These are phyloP conservation scores for Antitrichia curtipendula DNA, from an alignment of 225 moss, liverwort and hornwort genomes.

Conservation along the genomic window DNA sequence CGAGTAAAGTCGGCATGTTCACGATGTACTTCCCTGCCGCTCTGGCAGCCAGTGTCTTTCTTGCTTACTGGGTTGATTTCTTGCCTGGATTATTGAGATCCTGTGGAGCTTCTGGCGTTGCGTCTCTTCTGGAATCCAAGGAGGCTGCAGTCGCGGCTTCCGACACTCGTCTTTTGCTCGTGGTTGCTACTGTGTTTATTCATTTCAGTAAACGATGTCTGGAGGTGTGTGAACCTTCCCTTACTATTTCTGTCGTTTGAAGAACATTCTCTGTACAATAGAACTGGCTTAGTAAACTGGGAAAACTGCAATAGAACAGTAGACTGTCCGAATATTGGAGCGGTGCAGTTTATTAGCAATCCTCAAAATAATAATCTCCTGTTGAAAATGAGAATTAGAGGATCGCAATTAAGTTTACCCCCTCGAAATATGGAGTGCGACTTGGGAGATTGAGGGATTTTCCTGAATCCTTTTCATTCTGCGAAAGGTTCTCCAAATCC, in stretches of 20 bases:
- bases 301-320: background rate
- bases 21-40: background rate
- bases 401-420: background rate
- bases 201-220: slow-evolving; percentile 27
- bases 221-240: background rate
- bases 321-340: background rate
- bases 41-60: background rate
- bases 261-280: background rate
- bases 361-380: background rate
- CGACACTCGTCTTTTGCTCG: slow-evolving; percentile 12
- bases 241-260: background rate
- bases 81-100: background rate
- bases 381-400: background rate
- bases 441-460: background rate
- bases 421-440: background rate
- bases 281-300: background rate
- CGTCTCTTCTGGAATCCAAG: background rate
- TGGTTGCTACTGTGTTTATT: background rate
- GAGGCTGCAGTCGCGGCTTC: background rate
- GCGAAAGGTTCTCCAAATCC: too few species aligned
- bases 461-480: background rate
- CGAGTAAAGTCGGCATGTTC: slow-evolving; percentile 21
- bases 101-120: background rate
- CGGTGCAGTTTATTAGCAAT: background rate
- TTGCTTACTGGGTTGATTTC: slow-evolving; percentile 3